These are phyloP conservation scores for Saccharomycopsis sp. DNA, from an alignment of 805 yeast genomes.

Conservation along the genomic window DNA sequence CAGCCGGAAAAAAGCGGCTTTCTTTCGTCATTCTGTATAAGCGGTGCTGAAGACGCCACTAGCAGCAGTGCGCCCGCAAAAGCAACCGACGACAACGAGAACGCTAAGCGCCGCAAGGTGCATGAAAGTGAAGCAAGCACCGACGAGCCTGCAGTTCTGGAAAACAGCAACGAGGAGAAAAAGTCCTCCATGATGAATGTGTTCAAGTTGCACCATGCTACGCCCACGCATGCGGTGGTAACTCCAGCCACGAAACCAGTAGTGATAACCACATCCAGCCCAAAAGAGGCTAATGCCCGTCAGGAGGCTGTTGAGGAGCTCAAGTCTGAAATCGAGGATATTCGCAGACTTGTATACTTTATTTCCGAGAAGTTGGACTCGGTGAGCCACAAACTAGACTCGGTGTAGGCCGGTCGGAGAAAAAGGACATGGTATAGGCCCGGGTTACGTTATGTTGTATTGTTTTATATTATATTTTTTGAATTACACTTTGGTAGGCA, in stretches of 20 bases:
- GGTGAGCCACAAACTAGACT: conserved; percentile 22
- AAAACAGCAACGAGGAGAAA: conserved; percentile 10
- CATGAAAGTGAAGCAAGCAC: background rate
- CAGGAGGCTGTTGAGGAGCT: background rate
- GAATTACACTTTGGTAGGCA: too few species aligned
- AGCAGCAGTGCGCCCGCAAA: background rate
- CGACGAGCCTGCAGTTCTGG: background rate
- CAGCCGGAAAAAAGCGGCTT: background rate
- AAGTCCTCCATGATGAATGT: conserved; percentile 4
- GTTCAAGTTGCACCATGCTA: background rate
- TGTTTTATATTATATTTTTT: too few species aligned
- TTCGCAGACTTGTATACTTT: background rate
- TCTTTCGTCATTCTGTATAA: background rate
- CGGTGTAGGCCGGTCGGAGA: background rate
- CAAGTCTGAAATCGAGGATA: background rate
- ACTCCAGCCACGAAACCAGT: background rate
- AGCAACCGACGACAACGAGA: background rate
- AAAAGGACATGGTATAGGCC: background rate
- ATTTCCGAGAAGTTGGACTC: conserved; percentile 7
- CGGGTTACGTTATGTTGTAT: too few species aligned
- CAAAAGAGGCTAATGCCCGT: background rate
- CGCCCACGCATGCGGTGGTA: too few species aligned
- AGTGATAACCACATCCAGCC: background rate
- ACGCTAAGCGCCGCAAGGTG: background rate
- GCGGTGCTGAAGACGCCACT: background rate